Percentiles rank a stretch among this genome's conserved stretches.
phyloP scores from a whole-genome alignment of 495 filamentous ascomycete species.

The Hypoxylon lienhwacheense region DNA sequence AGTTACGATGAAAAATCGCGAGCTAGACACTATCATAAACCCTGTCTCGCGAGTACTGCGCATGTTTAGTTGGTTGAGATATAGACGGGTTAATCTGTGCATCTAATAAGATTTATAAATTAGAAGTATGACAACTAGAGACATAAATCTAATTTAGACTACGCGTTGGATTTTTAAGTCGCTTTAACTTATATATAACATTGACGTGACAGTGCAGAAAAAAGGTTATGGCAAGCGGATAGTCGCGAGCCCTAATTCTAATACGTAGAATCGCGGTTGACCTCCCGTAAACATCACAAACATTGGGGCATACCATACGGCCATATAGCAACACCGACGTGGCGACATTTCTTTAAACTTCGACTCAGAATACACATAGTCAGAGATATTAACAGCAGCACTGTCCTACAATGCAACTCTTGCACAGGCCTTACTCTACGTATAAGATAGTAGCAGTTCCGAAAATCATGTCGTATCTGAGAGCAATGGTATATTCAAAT shows the following conservation, averaged over 20 bases:
- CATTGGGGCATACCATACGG: no score
- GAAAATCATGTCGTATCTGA: background rate
- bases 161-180: background rate
- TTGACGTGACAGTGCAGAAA: no score
- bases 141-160: background rate
- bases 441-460: background rate
- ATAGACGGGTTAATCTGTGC: constrained; percentile 8
- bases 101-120: background rate
- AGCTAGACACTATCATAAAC: background rate
- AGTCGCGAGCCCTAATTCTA: no score
- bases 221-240: no score
- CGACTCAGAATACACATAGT: background rate
- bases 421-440: background rate
- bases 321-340: background rate
- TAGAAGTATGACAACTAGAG: no score
- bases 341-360: background rate
- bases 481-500: background rate
- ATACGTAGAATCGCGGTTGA: no score
- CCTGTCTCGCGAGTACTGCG: background rate
- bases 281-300: no score
- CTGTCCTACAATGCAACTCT: constrained; percentile 1
- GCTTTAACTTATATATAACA: no score
- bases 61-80: background rate
- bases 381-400: constrained; percentile 4
- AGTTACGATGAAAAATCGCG: background rate